These are phyloP conservation scores for Pseudisothecium myosuroides DNA, from an alignment of 225 moss, liverwort and hornwort species.

Conservation along the genomic window DNA sequence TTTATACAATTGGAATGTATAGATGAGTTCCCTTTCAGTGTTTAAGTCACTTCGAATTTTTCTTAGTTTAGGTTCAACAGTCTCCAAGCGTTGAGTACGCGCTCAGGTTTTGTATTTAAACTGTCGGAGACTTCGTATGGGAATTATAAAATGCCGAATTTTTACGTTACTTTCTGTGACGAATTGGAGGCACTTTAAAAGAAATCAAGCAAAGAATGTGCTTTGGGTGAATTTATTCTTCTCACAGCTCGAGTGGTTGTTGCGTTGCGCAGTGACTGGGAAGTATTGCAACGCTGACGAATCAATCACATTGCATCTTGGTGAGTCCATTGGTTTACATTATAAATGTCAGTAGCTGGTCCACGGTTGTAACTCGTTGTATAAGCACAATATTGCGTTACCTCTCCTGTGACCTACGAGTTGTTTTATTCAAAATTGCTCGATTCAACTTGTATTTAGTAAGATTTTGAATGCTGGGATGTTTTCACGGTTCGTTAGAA, in stretches of 20 bases:
- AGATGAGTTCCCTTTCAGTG: neutral
- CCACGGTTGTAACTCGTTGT: neutral
- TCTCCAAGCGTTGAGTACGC: neutral
- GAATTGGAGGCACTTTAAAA: neutral
- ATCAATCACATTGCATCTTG: conserved; percentile 60
- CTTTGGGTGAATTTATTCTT: neutral
- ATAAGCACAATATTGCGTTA: neutral
- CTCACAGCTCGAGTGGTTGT: neutral
- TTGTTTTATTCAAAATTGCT: neutral
- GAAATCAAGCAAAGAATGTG: neutral
- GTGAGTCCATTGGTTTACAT: conserved; percentile 12
- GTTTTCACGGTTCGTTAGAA: neutral
- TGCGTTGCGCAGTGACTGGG: conserved; percentile 28
- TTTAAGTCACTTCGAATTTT: neutral
- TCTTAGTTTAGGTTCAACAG: neutral
- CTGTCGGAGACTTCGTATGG: neutral
- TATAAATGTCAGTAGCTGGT: neutral
- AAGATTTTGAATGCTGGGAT: neutral
- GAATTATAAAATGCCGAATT: neutral
- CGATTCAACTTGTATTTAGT: neutral
- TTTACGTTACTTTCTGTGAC: neutral
- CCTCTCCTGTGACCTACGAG: neutral
- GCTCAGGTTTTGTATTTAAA: neutral
- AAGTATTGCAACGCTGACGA: conserved; percentile 73
- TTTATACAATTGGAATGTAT: neutral